Percentiles rank a stretch among this genome's conserved stretches.
Evolutionary conservation across 129 eudicot species (phyloP).

Genomic region (Saposhnikovia divaricata): DNA sequence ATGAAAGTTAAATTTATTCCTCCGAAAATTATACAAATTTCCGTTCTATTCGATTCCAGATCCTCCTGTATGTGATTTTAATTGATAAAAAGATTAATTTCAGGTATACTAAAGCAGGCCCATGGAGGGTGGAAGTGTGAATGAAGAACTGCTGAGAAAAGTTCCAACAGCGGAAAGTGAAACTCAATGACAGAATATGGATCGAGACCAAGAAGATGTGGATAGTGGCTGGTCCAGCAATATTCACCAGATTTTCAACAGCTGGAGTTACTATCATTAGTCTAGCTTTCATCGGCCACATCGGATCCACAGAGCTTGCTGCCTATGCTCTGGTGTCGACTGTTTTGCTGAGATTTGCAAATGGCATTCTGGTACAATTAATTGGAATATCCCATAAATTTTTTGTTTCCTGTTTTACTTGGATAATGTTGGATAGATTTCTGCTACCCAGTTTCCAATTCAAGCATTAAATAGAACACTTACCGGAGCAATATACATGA

Average conservation of each 20-base stretch:
- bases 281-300: constrained; percentile 42
- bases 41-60: no score
- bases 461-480: background rate
- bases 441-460: background rate
- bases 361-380: constrained; percentile 33
- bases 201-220: constrained; percentile 34
- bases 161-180: background rate
- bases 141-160: constrained; percentile 7
- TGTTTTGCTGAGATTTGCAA: constrained; percentile 34
- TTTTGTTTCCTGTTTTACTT: background rate
- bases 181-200: constrained; percentile 22
- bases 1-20: no score
- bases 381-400: background rate
- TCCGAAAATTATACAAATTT: no score
- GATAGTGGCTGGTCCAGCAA: constrained; percentile 47
- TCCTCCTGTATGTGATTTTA: background rate
- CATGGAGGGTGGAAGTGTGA: constrained; percentile 16
- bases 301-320: constrained; percentile 44
- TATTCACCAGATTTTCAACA: constrained; percentile 33
- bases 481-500: background rate
- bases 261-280: constrained; percentile 29
- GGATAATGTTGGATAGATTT: background rate
- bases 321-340: constrained; percentile 37
- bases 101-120: background rate
- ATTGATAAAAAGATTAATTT: background rate